These are phyloP conservation scores for Oxalis stricta DNA, from an alignment of 441 rosid genomes.

Conservation along the genomic window DNA sequence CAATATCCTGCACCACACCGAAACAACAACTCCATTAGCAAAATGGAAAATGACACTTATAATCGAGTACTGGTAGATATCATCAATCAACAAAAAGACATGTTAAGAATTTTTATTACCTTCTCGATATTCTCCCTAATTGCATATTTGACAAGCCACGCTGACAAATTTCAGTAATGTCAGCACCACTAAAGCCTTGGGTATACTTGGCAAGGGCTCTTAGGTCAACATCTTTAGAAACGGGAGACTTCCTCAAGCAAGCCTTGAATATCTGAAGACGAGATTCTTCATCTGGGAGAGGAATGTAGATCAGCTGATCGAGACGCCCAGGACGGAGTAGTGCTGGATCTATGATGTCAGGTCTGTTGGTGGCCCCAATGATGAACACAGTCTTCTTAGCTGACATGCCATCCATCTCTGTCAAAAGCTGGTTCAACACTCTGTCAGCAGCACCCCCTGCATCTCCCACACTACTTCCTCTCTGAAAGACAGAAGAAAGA, in stretches of 20 bases:
- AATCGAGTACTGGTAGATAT: no score
- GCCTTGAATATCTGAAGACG: conserved; percentile 48
- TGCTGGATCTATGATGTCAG: conserved; percentile 43
- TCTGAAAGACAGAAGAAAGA: conserved; percentile 16
- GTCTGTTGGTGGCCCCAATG: conserved; percentile 48
- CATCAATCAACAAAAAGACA: no score
- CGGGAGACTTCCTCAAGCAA: conserved; percentile 35
- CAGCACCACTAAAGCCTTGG: conserved; percentile 51
- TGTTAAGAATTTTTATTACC: conserved; percentile 9
- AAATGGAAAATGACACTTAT: neutral
- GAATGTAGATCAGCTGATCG: conserved; percentile 49
- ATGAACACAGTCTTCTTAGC: conserved; percentile 48
- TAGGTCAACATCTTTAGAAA: conserved; percentile 36
- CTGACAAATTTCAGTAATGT: conserved; percentile 49
- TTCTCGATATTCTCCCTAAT: conserved; percentile 49
- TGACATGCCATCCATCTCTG: conserved; percentile 52
- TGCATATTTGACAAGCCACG: conserved; percentile 49
- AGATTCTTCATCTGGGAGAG: conserved; percentile 44
- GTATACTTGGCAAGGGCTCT: conserved; percentile 35
- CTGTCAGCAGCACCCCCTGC: conserved; percentile 57
- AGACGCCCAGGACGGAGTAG: conserved; percentile 53
- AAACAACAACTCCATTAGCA: neutral
- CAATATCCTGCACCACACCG: conserved; percentile 18
- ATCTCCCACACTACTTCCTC: conserved; percentile 40
- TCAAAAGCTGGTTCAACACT: conserved; percentile 47